Evolutionary conservation across 768 basidiomycete genomes (phyloP), one percentile per base, ranked within the genome.

Genomic region (Pleurotus platypus): DNA sequence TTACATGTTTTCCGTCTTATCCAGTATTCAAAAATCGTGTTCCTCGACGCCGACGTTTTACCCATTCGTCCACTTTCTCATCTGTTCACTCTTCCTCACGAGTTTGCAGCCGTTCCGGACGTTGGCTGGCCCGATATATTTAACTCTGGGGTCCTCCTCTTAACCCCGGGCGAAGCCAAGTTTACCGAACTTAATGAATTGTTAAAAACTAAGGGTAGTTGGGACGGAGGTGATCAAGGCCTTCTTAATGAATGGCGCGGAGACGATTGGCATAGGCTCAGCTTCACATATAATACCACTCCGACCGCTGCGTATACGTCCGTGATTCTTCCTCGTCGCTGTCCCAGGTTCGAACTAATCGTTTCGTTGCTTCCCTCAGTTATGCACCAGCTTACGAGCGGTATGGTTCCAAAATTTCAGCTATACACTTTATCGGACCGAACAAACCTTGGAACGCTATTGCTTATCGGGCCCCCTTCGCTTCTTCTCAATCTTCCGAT

Each of bases 51-150:
- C 63, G 93, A 96, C 68, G 84, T 94, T 50, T 88, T 96, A 62
- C 91, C 92, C 54, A 78, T 92, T 50, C 84, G 89, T 49, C 91
- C 96, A 26, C 77, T 99, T 55, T 89, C 92, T 37, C 94, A 96
- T 72, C 85, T 99, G n/a, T 98, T 99, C 72, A 77, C 79, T 35
- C 72, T 90, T 47, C 82, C 89, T 3, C 78, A 88, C 68, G 86
- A 91, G 60, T 94, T 99, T 67, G 88, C 94, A 42, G 97, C 97
- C 7, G 90, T 87, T 6, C 94, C 97, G 9, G 97, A 99, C 70
- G 92, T 94, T 30, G 97, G 97, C 63, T 99, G 97, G 97, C 97
- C 97, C 40, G 97, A 99, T 72, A 95, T 97, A 60, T 99, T 99
- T 78, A 99, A 99, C 70, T 96, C 95, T 20, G 97, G 97, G 39